Evolutionary conservation across 306 rosid genomes (phyloP).

Genomic region (Sesbania bispinosa): DNA sequence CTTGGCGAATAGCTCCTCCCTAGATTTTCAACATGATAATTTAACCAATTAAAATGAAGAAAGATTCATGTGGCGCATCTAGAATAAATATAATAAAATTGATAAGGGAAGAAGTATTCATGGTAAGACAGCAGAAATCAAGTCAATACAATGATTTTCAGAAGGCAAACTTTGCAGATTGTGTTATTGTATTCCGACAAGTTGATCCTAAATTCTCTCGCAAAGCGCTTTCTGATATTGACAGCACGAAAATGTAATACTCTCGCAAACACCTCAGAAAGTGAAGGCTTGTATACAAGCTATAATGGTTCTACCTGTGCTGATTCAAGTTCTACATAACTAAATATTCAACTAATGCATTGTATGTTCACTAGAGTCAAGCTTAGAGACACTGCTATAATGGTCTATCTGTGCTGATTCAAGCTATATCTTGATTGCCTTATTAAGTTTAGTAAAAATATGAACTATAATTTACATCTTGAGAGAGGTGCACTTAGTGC

Average conservation of each 20-base stretch:
- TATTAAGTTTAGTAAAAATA: neutral
- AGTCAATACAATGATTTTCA: neutral
- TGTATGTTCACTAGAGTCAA: neutral
- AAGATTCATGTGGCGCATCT: neutral
- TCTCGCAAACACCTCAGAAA: neutral
- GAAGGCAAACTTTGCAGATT: neutral
- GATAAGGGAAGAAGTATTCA: neutral
- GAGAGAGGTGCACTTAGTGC: neutral
- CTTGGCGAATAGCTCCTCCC: conserved; percentile 95
- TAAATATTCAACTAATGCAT: neutral
- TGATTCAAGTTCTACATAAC: neutral
- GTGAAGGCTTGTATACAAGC: neutral
- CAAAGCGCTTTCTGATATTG: neutral
- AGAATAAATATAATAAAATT: neutral
- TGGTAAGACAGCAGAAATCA: neutral
- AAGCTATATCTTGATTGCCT: neutral
- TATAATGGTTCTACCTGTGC: neutral
- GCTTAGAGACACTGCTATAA: neutral
- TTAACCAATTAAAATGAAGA: neutral
- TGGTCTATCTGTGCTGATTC: too few species aligned
- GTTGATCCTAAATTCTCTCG: neutral
- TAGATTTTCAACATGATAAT: conserved; percentile 25
- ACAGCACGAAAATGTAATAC: conserved; percentile 6
- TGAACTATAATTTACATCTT: neutral
- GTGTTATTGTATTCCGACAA: neutral